phyloP scores from a whole-genome alignment of 768 basidiomycete genomes.

The Roridomyces roridus region DNA sequence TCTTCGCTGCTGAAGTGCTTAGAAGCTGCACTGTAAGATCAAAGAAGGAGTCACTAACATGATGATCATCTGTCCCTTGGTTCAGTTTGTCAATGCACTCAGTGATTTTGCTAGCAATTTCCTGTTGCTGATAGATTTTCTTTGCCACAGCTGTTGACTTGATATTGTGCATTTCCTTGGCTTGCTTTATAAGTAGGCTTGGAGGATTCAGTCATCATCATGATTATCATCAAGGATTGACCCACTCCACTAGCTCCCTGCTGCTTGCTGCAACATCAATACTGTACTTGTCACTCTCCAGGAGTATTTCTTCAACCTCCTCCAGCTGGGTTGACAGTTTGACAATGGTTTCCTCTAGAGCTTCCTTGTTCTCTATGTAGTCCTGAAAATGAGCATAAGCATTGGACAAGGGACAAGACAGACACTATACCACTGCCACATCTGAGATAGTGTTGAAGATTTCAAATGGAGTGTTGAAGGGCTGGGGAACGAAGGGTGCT shows the following conservation, averaged over 20 bases:
- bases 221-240: neutral
- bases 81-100: neutral
- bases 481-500: neutral
- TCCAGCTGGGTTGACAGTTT: too few relatives aligned
- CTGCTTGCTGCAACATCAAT: too few relatives aligned
- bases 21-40: too few relatives aligned
- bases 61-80: neutral
- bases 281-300: neutral
- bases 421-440: neutral
- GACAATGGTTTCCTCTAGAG: neutral
- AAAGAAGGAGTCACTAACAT: neutral
- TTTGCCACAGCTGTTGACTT: neutral
- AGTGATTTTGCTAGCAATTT: neutral
- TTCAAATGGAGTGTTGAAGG: neutral
- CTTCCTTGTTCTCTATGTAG: constrained; percentile 4
- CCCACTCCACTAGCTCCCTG: neutral
- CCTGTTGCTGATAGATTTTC: neutral
- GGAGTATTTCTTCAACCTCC: neutral
- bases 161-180: neutral
- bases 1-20: too few relatives aligned
- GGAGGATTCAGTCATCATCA: neutral
- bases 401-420: too few relatives aligned
- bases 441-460: constrained; percentile 2
- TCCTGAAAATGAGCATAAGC: neutral
- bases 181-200: neutral